These are phyloP conservation scores for Periconia sp. DNA, from an alignment of 2,329 filamentous ascomycete genomes.

Conservation along the genomic window DNA sequence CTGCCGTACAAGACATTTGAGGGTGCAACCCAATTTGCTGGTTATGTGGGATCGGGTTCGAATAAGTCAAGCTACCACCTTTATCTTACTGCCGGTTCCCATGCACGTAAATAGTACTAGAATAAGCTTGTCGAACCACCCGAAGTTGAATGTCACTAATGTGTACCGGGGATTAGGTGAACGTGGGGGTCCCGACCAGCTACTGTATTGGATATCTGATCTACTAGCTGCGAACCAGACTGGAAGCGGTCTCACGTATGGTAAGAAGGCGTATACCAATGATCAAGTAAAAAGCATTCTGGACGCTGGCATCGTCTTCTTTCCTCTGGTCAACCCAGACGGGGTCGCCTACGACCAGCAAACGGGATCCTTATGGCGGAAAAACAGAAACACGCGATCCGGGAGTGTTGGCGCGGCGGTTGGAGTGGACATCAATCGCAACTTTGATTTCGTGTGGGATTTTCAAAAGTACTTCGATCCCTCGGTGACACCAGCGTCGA, in stretches of 20 bases:
- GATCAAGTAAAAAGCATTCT: conserved; percentile 56
- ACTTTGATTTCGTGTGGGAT: conserved; percentile 60
- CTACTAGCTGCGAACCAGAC: conserved; percentile 57
- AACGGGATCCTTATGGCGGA: conserved; percentile 36
- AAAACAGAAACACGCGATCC: conserved; percentile 46
- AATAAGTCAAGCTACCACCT: conserved; percentile 38
- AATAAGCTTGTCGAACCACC: too few relatives aligned
- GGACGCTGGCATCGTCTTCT: conserved; percentile 57
- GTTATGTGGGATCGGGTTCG: conserved; percentile 48
- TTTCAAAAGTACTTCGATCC: conserved; percentile 50
- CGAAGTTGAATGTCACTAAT: conserved; percentile 33
- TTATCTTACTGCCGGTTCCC: not conserved
- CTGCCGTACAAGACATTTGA: conserved; percentile 51
- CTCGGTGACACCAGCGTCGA: conserved; percentile 44
- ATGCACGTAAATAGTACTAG: not conserved
- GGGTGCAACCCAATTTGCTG: conserved; percentile 44
- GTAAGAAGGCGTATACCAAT: conserved; percentile 54
- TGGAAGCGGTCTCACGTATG: conserved; percentile 55
- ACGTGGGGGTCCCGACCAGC: conserved; percentile 58
- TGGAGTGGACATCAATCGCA: conserved; percentile 41
- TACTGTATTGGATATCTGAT: conserved; percentile 61
- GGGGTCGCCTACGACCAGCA: conserved; percentile 39
- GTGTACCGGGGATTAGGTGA: conserved; percentile 59
- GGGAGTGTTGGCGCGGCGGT: conserved; percentile 24
- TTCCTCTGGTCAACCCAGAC: conserved; percentile 38